Evolutionary conservation across 352 stramenopile genomes (phyloP).

Genomic region (Aphanomyces stellatus): DNA sequence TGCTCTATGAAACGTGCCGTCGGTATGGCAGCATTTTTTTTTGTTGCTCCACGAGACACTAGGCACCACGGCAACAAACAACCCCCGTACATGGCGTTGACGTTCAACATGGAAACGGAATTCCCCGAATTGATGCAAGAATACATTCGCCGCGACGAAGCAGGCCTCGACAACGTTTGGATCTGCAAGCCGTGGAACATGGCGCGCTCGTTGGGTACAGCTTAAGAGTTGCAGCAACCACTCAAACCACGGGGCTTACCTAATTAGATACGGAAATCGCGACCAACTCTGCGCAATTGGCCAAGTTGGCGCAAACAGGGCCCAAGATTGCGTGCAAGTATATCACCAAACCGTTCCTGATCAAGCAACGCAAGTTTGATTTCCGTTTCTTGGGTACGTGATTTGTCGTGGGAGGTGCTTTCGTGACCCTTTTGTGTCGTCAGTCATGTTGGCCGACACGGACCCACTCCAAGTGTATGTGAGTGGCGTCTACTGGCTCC

Average conservation of each 20-base stretch:
- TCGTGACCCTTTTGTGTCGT: not conserved
- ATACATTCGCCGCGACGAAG: constrained; percentile 36
- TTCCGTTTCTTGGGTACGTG: constrained; percentile 32
- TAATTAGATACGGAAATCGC: constrained; percentile 39
- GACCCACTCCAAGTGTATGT: constrained; percentile 40
- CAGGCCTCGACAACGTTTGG: constrained; percentile 33
- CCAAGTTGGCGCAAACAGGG: constrained; percentile 38
- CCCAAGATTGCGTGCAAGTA: constrained; percentile 51
- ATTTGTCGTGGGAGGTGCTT: not conserved
- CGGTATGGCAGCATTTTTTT: constrained; percentile 25
- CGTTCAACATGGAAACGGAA: constrained; percentile 48
- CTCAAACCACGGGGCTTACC: not conserved
- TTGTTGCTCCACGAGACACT: not conserved
- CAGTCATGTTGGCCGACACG: constrained; percentile 44
- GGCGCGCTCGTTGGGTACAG: constrained; percentile 33
- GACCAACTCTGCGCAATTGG: constrained; percentile 35
- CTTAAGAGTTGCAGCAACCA: not conserved
- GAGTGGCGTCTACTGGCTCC: constrained; percentile 43
- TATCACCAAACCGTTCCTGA: constrained; percentile 42
- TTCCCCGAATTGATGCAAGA: constrained; percentile 41
- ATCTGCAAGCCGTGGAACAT: constrained; percentile 61
- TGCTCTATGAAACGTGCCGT: constrained; percentile 54
- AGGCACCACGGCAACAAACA: constrained; percentile 30
- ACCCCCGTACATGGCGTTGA: constrained; percentile 38
- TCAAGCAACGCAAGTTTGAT: constrained; percentile 51